Evolutionary conservation across 352 stramenopile species (phyloP).

Genomic region (Aphanomyces stellatus): DNA sequence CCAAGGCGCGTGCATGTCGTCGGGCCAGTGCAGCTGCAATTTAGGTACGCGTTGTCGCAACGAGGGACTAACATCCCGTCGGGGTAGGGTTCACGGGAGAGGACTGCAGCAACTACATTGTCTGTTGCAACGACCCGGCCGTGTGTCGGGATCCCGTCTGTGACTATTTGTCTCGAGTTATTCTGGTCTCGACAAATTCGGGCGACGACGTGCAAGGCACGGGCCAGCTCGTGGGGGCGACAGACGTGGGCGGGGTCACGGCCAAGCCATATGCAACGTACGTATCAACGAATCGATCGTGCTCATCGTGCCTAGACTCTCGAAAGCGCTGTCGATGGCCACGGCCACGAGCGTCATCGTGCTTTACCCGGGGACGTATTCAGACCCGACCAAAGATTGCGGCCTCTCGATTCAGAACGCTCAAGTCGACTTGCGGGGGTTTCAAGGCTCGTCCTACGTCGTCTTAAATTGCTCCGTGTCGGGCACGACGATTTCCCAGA

Average conservation of each 20-base stretch:
- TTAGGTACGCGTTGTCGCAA: too few species aligned
- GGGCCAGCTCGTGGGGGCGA: slow-evolving; percentile 42
- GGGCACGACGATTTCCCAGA: slow-evolving; percentile 19
- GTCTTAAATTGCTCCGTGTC: slow-evolving; percentile 30
- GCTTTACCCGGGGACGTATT: slow-evolving; percentile 49
- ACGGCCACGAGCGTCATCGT: slow-evolving; percentile 32
- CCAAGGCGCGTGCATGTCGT: slow-evolving; percentile 27
- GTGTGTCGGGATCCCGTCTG: slow-evolving; percentile 37
- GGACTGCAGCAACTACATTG: slow-evolving; percentile 49
- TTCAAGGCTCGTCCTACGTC: slow-evolving; percentile 47
- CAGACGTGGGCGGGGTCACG: slow-evolving; percentile 33
- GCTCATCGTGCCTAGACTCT: slow-evolving; percentile 30
- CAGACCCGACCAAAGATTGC: slow-evolving; percentile 29
- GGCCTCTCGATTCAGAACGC: slow-evolving; percentile 21
- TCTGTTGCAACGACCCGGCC: slow-evolving; percentile 38
- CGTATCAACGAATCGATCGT: background rate
- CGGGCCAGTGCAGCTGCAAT: slow-evolving; percentile 41
- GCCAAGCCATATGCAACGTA: slow-evolving; percentile 30
- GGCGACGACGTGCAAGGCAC: slow-evolving; percentile 46
- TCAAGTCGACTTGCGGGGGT: slow-evolving; percentile 28
- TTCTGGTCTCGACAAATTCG: slow-evolving; percentile 45
- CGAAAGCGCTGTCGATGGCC: slow-evolving; percentile 32
- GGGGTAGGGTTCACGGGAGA: slow-evolving; percentile 57
- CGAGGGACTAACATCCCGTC: background rate
- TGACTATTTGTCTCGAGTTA: slow-evolving; percentile 27